phyloP scores from a whole-genome alignment of 192 early-diverging fungal genomes.

The Phycomyces blakesleeanus region DNA sequence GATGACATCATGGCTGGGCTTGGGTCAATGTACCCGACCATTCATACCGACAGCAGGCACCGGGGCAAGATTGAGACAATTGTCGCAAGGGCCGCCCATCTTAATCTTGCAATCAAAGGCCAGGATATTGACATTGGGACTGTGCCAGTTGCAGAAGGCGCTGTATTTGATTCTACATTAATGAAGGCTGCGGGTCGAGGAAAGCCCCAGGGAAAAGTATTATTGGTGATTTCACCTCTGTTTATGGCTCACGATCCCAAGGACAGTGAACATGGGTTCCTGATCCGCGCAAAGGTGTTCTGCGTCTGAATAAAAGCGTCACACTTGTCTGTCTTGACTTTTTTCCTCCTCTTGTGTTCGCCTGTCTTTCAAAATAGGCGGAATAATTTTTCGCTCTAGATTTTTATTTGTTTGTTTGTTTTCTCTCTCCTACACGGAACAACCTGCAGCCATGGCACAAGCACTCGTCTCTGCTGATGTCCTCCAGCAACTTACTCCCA shows the following conservation, averaged over 20 bases:
- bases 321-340: not conserved
- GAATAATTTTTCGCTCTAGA: slow-evolving; percentile 12
- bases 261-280: slow-evolving; percentile 33
- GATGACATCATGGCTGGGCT: not conserved
- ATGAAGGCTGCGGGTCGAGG: slow-evolving; percentile 28
- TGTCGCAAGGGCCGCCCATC: slow-evolving; percentile 59
- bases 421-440: slow-evolving; percentile 3
- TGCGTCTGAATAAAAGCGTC: slow-evolving; percentile 6
- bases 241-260: slow-evolving; percentile 25
- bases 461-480: slow-evolving; percentile 42
- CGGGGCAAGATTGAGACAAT: slow-evolving; percentile 35
- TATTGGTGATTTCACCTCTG: slow-evolving; percentile 21
- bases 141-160: slow-evolving; percentile 18
- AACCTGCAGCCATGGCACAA: slow-evolving; percentile 25
- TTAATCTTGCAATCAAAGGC: slow-evolving; percentile 62
- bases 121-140: slow-evolving; percentile 61
- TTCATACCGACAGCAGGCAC: not conserved
- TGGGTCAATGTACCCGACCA: slow-evolving; percentile 6
- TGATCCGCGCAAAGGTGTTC: slow-evolving; percentile 27
- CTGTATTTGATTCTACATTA: slow-evolving; percentile 10
- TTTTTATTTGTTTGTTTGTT: slow-evolving; percentile 21
- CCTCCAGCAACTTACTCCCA: slow-evolving; percentile 40
- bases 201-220: slow-evolving; percentile 15
- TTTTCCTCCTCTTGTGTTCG: not conserved
- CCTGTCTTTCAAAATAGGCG: slow-evolving; percentile 8